Percentiles rank a stretch among this genome's conserved stretches.
phyloP scores from a whole-genome alignment of 2,329 filamentous ascomycete genomes.

The Huntiella omanensis region DNA sequence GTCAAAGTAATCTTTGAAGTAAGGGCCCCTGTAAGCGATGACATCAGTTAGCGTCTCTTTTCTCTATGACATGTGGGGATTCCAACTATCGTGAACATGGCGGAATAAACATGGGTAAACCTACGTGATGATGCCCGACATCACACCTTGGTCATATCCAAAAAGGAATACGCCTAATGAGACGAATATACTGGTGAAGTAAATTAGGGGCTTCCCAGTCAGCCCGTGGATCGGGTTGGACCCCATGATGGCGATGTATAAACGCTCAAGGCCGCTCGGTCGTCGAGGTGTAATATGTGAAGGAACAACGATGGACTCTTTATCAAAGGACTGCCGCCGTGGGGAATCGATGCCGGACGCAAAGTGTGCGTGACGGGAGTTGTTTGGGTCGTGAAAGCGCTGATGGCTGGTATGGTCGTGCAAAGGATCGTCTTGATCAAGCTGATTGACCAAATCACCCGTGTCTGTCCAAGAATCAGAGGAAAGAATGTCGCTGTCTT shows the following conservation, averaged over 20 bases:
- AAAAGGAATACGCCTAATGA: constrained; percentile 77
- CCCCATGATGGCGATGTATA: constrained; percentile 73
- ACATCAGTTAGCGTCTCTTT: background rate
- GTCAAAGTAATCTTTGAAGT: constrained; percentile 84
- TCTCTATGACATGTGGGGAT: background rate
- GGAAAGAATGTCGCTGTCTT: constrained; percentile 35
- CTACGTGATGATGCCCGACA: constrained; percentile 56
- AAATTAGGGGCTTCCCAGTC: constrained; percentile 89
- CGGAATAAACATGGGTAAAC: constrained; percentile 15
- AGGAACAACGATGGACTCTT: constrained; percentile 72
- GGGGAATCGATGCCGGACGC: constrained; percentile 32
- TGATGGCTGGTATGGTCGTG: constrained; percentile 48
- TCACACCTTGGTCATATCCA: constrained; percentile 78
- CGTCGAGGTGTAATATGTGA: constrained; percentile 37
- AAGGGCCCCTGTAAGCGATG: constrained; percentile 44
- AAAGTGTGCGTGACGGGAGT: constrained; percentile 16
- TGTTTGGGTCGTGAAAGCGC: constrained; percentile 28
- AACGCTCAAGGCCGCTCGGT: constrained; percentile 47
- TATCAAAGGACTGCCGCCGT: constrained; percentile 26
- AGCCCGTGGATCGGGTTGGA: constrained; percentile 68
- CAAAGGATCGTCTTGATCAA: constrained; percentile 67
- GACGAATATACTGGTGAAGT: constrained; percentile 86
- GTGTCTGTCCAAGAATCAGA: constrained; percentile 75
- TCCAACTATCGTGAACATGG: background rate
- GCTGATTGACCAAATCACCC: constrained; percentile 83